These are phyloP conservation scores for Cucurbita maxima DNA, from an alignment of 306 rosid genomes.

Conservation along the genomic window DNA sequence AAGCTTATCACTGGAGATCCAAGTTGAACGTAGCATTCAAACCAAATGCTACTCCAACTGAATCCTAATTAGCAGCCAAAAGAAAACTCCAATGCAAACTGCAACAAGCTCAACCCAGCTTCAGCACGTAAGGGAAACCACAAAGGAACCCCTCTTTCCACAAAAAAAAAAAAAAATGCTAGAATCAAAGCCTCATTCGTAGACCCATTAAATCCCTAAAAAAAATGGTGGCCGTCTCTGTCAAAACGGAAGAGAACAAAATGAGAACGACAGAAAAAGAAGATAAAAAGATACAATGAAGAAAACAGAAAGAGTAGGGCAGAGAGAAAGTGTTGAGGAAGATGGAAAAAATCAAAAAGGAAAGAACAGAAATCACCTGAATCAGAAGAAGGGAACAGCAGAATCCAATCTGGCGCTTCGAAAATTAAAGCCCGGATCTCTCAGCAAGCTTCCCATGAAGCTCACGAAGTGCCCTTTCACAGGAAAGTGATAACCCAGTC, in stretches of 20 bases:
- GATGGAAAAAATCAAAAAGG: not conserved
- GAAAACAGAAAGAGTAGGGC: constrained; percentile 15
- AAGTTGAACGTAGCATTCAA: not conserved
- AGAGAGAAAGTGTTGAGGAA: not conserved
- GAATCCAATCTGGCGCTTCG: constrained; percentile 18
- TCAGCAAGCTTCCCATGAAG: constrained; percentile 64
- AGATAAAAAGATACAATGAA: not conserved
- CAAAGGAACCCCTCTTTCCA: not conserved
- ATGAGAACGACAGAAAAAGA: not conserved
- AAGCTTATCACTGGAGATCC: constrained; percentile 8
- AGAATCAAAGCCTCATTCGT: not conserved
- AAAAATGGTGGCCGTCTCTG: constrained; percentile 14
- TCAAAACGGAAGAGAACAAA: constrained; percentile 4
- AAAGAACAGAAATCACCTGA: constrained; percentile 49
- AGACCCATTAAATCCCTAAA: constrained; percentile 3
- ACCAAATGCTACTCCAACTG: constrained; percentile 8
- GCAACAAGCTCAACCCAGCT: constrained; percentile 14
- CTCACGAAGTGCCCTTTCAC: constrained; percentile 36
- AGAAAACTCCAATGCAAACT: constrained; percentile 4
- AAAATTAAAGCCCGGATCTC: constrained; percentile 61
- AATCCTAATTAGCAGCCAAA: not conserved
- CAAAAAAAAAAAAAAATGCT: not conserved
- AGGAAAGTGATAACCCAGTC: constrained; percentile 36
- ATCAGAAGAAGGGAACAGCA: constrained; percentile 21
- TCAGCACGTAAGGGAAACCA: constrained; percentile 11